Conservation (phyloP, 2,329 filamentous ascomycete species). For the Akanthomyces lecanii region DNA sequence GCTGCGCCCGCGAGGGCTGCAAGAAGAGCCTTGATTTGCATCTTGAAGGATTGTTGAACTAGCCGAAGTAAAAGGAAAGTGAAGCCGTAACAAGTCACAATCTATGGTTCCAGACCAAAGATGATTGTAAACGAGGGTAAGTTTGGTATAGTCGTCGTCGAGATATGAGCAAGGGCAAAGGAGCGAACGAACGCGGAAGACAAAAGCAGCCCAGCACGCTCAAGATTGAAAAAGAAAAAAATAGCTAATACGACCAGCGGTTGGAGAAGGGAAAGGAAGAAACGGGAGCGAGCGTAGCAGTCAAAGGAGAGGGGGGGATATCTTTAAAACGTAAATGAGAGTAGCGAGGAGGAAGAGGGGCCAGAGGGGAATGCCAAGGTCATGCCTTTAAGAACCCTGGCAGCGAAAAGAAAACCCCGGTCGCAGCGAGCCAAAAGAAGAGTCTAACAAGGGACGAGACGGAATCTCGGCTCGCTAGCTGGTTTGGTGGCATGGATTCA, state of each 20-base stretch:
- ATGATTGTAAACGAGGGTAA: conserved; percentile 34
- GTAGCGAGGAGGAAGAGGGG: not conserved
- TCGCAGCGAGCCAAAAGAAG: not conserved
- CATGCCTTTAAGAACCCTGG: conserved; percentile 14
- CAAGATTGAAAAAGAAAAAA: conserved; percentile 27
- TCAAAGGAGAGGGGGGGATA: conserved; percentile 20
- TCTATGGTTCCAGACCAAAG: conserved; percentile 48
- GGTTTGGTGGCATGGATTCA: not conserved
- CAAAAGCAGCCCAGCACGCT: conserved; percentile 27
- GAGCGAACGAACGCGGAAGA: conserved; percentile 45
- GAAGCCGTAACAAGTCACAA: conserved; percentile 19
- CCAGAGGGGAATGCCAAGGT: conserved; percentile 14
- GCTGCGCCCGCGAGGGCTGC: conserved; percentile 47
- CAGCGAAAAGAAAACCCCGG: not conserved
- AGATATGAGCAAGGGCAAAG: conserved; percentile 30
- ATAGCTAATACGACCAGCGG: conserved; percentile 27
- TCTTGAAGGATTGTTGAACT: conserved; percentile 27
- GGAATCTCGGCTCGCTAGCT: conserved; percentile 13
- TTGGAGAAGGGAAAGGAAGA: conserved; percentile 23
- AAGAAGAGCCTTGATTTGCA: conserved; percentile 50
- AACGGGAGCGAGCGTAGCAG: conserved; percentile 21
- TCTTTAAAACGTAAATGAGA: conserved; percentile 17
- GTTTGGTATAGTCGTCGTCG: conserved; percentile 17
- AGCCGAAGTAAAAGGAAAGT: conserved; percentile 24
- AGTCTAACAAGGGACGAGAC: conserved; percentile 13